These are phyloP conservation scores for Lepiota venenata DNA, from an alignment of 768 basidiomycete species.

Conservation along the genomic window DNA sequence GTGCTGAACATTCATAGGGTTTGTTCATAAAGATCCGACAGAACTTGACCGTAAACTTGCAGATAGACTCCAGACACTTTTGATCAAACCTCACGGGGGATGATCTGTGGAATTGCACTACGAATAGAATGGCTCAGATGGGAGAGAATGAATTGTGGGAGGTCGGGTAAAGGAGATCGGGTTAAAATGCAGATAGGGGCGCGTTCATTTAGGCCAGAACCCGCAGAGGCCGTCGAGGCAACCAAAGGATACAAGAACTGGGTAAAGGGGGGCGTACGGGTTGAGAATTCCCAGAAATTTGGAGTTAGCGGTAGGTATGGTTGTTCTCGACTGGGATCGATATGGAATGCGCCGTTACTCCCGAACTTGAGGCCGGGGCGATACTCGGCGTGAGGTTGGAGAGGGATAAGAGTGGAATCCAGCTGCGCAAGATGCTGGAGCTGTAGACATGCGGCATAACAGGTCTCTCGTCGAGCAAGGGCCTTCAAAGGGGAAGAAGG, in stretches of 20 bases:
- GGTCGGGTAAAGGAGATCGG: conserved; percentile 56
- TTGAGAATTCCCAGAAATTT: conserved; percentile 8
- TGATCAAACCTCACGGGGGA: conserved; percentile 47
- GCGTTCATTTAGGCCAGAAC: conserved; percentile 11
- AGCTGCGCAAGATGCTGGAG: conserved; percentile 49
- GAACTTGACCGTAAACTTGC: conserved; percentile 61
- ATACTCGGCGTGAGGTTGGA: conserved; percentile 1
- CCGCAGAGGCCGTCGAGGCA: not conserved
- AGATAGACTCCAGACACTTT: conserved; percentile 43
- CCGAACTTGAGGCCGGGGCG: not conserved
- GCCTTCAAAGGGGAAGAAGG: conserved; percentile 39
- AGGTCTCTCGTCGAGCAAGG: conserved; percentile 57
- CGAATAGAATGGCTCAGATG: conserved; percentile 42
- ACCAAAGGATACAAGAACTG: conserved; percentile 7
- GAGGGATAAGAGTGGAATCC: conserved; percentile 26
- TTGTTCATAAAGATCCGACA: conserved; percentile 67
- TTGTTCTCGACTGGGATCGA: conserved; percentile 52
- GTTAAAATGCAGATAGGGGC: conserved; percentile 64
- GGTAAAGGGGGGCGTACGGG: not conserved
- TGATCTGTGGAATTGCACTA: conserved; percentile 41
- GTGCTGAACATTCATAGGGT: conserved; percentile 45
- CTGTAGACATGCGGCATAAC: conserved; percentile 50
- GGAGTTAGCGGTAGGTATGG: conserved; percentile 5
- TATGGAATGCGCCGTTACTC: conserved; percentile 17
- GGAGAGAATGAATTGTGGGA: conserved; percentile 59